Percentiles rank a stretch among this genome's conserved stretches.
Evolutionary conservation across 1,139 yeast genomes (phyloP).

Genomic region (Yamadazyma triangularis): DNA sequence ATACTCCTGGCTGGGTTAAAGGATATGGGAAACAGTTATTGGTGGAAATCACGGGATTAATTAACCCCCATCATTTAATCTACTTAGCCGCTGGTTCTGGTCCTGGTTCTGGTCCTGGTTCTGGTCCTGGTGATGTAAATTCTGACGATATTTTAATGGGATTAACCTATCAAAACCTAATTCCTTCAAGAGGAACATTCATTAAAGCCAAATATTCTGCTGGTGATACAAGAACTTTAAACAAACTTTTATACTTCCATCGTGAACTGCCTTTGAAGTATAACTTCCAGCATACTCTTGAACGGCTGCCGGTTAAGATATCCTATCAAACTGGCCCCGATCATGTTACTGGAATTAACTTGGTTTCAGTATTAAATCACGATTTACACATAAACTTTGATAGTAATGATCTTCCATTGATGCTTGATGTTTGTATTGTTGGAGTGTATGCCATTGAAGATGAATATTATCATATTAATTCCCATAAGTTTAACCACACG

Average conservation of each 20-base stretch:
- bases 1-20: constrained; percentile 92
- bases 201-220: constrained; percentile 40
- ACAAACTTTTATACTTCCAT: constrained; percentile 54
- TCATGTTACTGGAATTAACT: constrained; percentile 30
- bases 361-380: constrained; percentile 33
- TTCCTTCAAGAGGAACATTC: constrained; percentile 25
- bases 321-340: constrained; percentile 29
- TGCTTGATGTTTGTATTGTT: constrained; percentile 53
- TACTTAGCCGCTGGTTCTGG: constrained; percentile 20
- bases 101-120: too few relatives aligned
- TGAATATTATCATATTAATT: constrained; percentile 12
- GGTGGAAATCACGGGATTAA: constrained; percentile 37
- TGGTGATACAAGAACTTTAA: constrained; percentile 48
- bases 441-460: constrained; percentile 37
- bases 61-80: constrained; percentile 55
- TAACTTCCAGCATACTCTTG: constrained; percentile 50
- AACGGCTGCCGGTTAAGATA: constrained; percentile 44
- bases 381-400: constrained; percentile 21
- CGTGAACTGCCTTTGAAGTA: constrained; percentile 21
- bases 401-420: constrained; percentile 32
- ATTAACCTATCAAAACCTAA: constrained; percentile 17
- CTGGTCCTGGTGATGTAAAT: too few relatives aligned
- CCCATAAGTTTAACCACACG: constrained; percentile 2
- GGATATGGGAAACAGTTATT: constrained; percentile 78
- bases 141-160: constrained; percentile 19